phyloP scores from a whole-genome alignment of 1,139 yeast species.

The Yamadazyma diospyri region DNA sequence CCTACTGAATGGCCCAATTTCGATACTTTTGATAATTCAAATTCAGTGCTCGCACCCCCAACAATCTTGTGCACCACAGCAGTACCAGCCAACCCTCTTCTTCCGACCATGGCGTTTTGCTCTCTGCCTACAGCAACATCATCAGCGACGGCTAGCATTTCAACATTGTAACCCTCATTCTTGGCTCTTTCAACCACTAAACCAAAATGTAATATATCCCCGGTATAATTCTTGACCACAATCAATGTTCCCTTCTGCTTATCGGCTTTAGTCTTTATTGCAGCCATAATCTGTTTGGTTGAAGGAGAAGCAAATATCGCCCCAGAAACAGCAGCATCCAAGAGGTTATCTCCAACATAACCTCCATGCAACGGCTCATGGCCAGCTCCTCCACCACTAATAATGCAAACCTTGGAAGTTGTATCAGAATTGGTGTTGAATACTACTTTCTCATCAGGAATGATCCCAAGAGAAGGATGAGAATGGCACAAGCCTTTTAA shows the following conservation, averaged over 20 bases:
- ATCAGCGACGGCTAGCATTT: slow-evolving; percentile 74
- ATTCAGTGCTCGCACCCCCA: slow-evolving; percentile 60
- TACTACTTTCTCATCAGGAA: slow-evolving; percentile 68
- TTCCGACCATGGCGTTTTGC: slow-evolving; percentile 86
- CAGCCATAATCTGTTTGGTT: slow-evolving; percentile 79
- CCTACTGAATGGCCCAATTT: slow-evolving; percentile 60
- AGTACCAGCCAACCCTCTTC: slow-evolving; percentile 93
- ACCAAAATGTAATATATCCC: slow-evolving; percentile 90
- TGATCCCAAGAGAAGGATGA: slow-evolving; percentile 61
- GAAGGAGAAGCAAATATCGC: slow-evolving; percentile 89
- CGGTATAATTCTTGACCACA: slow-evolving; percentile 88
- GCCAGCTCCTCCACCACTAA: slow-evolving; percentile 95
- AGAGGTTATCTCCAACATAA: slow-evolving; percentile 75
- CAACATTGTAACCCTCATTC: slow-evolving; percentile 67
- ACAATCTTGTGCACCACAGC: slow-evolving; percentile 79
- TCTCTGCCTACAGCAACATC: slow-evolving; percentile 90
- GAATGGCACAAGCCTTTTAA: slow-evolving; percentile 66
- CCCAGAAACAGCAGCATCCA: slow-evolving; percentile 89
- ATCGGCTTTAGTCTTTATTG: slow-evolving; percentile 57
- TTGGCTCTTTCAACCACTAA: slow-evolving; percentile 85
- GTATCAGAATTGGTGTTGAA: slow-evolving; percentile 40
- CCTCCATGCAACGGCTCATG: slow-evolving; percentile 96
- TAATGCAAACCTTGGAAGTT: slow-evolving; percentile 56
- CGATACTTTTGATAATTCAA: slow-evolving; percentile 33
- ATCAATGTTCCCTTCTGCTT: slow-evolving; percentile 61